Evolutionary conservation across 2,329 filamentous ascomycete genomes (phyloP).

Genomic region (Alternaria tenuissima): DNA sequence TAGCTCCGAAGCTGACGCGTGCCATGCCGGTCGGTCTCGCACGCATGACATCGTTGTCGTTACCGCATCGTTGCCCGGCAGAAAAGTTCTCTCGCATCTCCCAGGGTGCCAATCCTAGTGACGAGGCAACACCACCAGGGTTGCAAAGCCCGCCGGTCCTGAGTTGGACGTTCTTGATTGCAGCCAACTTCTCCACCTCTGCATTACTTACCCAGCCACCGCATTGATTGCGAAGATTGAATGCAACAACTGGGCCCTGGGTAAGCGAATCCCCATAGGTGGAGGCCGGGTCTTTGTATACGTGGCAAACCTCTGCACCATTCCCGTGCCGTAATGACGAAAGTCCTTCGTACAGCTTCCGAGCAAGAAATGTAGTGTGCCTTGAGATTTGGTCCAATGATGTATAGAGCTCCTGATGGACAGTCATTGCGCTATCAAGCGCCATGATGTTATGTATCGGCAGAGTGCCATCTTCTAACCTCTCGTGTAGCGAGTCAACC

Average conservation of each 20-base stretch:
- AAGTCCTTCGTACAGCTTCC: slow-evolving; percentile 67
- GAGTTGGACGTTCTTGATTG: slow-evolving; percentile 80
- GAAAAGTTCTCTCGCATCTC: slow-evolving; percentile 88
- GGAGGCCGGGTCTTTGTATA: slow-evolving; percentile 64
- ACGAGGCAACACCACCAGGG: slow-evolving; percentile 81
- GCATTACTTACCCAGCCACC: slow-evolving; percentile 81
- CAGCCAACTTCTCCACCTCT: slow-evolving; percentile 87
- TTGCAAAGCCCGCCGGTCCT: slow-evolving; percentile 92
- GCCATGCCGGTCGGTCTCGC: slow-evolving; percentile 90
- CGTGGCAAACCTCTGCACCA: slow-evolving; percentile 67
- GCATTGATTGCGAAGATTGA: slow-evolving; percentile 76
- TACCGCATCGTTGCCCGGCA: slow-evolving; percentile 83
- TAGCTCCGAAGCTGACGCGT: slow-evolving; percentile 85
- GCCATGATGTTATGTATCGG: slow-evolving; percentile 92
- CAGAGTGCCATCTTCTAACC: slow-evolving; percentile 88
- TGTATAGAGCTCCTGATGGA: slow-evolving; percentile 74
- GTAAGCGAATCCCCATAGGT: slow-evolving; percentile 55
- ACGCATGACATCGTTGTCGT: slow-evolving; percentile 79
- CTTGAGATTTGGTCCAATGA: slow-evolving; percentile 73
- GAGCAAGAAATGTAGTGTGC: slow-evolving; percentile 74
- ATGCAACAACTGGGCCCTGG: slow-evolving; percentile 80
- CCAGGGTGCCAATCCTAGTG: slow-evolving; percentile 76
- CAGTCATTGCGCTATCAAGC: slow-evolving; percentile 74
- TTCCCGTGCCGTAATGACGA: slow-evolving; percentile 73
- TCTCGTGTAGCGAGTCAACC: slow-evolving; percentile 74